Base-by-base conservation (phyloP, 1,284 basidiomycete genomes). In the Mycocalia duriaeana region DNA sequence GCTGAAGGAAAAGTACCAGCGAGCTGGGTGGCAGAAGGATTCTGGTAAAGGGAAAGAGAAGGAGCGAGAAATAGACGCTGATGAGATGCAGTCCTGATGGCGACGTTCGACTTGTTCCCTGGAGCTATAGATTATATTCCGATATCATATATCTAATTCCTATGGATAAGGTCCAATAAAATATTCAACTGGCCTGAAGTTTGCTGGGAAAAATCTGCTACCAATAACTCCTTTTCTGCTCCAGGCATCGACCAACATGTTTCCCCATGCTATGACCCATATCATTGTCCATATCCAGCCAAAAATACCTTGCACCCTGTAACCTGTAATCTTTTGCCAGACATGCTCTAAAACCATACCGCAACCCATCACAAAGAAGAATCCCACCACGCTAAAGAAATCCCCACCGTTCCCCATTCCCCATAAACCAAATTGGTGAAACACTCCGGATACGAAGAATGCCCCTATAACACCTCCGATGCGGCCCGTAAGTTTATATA, bases 401-500 rank as follows among this genome's bases (percentile, higher is more conserved):
- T 82, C 75, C 0, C 65, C 64, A 14, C 79, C 82, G 5, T 66
- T 67, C 1, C 73, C 76, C 73, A 82, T 76, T 3, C 77, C 79
- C 69, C 75, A 82, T 43, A 79, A 56, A 11, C 76, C 81, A 23
- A 73, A 44, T 52, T 78, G 70, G 50, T 86, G 84, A 14, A 86
- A 53, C 2, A 76, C 34, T 3, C 75, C 81, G 0, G 82, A 85
- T 13, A 75, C 52, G 2, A 75, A 42, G 55, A 86, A 86, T 1
- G 72, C 74, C 8, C 80, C 81, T 11, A 85, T 43, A 5, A 81
- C 65, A 2, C 60, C 63, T 4, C 76, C 79, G 3, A 57, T 48
- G 14, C 70, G 68, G 13, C 80, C 81, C 24, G 75, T 56, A 6
- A 76, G 46, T 25, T 53, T 54, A 25, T 55, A 60, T 63, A 82